phyloP scores from a whole-genome alignment of 768 basidiomycete genomes.

The Tulasnella sp. region DNA sequence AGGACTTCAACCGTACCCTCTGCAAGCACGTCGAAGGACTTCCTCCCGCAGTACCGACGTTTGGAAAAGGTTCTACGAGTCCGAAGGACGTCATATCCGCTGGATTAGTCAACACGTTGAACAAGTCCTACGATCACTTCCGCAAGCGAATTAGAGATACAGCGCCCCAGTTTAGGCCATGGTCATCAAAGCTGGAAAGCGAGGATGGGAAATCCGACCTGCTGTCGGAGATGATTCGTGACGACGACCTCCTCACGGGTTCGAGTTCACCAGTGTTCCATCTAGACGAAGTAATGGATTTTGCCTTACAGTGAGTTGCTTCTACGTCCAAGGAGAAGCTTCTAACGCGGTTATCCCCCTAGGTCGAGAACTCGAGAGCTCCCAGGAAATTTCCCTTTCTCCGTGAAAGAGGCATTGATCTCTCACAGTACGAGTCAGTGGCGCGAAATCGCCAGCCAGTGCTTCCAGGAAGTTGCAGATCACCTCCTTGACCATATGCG shows the following conservation, averaged over 20 bases:
- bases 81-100: background rate
- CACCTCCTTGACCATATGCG: background rate
- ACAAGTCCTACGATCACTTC: conserved; percentile 3
- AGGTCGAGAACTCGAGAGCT: conserved; percentile 69
- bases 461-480: background rate
- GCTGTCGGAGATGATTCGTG: conserved; percentile 20
- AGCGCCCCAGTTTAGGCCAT: background rate
- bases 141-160: background rate
- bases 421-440: background rate
- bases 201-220: background rate
- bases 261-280: conserved; percentile 34
- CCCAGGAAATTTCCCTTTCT: conserved; percentile 53
- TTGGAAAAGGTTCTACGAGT: background rate
- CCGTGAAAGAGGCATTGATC: conserved; percentile 37
- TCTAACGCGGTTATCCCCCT: background rate
- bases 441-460: background rate
- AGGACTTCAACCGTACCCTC: conserved; percentile 43
- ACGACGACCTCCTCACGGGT: conserved; percentile 29
- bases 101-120: background rate
- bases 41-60: conserved; percentile 26
- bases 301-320: conserved; percentile 18
- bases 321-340: no score
- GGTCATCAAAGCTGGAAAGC: background rate
- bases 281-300: conserved; percentile 24
- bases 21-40: conserved; percentile 44